A percentile compares a stretch with the other conserved stretches of the same genome.
These are phyloP conservation scores for Fusarium brachygibbosum DNA, from an alignment of 2,329 filamentous ascomycete genomes.

Conservation along the genomic window DNA sequence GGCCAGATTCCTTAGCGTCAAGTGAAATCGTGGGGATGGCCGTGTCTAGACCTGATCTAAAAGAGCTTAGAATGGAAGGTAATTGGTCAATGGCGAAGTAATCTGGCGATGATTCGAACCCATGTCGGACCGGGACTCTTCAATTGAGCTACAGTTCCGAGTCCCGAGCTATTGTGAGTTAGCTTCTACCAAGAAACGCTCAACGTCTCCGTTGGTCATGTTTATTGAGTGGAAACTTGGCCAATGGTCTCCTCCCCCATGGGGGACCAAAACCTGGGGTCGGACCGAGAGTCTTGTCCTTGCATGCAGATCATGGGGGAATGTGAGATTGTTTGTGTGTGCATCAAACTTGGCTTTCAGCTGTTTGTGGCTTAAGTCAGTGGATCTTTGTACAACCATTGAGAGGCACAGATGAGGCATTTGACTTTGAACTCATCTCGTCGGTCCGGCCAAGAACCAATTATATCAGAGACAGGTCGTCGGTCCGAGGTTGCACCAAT, in stretches of 20 bases:
- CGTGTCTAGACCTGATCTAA: slow-evolving; percentile 18
- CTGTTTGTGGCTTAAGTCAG: slow-evolving; percentile 7
- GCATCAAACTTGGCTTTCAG: background rate
- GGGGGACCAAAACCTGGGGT: slow-evolving; percentile 35
- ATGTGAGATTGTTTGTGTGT: background rate
- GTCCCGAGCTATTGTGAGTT: background rate
- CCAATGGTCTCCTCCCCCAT: slow-evolving; percentile 15
- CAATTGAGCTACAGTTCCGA: background rate
- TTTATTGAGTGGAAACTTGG: background rate
- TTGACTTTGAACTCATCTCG: background rate
- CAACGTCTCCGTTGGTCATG: background rate
- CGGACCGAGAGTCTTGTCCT: slow-evolving; percentile 21
- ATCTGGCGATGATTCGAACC: background rate
- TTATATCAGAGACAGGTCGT: background rate
- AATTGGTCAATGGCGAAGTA: background rate
- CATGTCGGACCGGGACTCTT: slow-evolving; percentile 9
- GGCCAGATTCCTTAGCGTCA: slow-evolving; percentile 1
- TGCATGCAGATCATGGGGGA: slow-evolving; percentile 7
- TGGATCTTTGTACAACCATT: background rate
- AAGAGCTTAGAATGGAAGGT: background rate
- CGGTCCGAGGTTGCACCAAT: slow-evolving; percentile 42
- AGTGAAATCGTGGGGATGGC: slow-evolving; percentile 11
- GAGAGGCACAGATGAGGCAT: background rate
- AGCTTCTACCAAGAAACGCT: background rate
- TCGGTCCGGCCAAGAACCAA: slow-evolving; percentile 42